Conservation (phyloP, 2,329 filamentous ascomycete genomes). For the Apiospora malaysiana region DNA sequence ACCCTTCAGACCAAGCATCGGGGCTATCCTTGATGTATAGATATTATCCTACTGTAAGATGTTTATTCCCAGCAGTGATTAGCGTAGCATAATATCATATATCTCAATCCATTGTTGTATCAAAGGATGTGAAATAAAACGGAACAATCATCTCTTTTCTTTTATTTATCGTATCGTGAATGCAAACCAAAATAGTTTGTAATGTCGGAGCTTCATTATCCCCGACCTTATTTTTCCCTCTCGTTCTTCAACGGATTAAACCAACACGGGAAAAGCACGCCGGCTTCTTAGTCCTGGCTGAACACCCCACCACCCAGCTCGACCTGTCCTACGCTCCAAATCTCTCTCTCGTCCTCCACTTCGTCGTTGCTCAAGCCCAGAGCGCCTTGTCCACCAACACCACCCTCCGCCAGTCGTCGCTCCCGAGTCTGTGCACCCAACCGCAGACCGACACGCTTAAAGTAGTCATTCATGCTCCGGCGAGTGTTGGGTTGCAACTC, state of each 20-base stretch:
- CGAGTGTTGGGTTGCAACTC: conserved; percentile 75
- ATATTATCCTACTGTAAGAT: too few relatives aligned
- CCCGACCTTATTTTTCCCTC: not conserved
- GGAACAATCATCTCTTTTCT: not conserved
- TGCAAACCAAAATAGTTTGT: not conserved
- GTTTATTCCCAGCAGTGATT: not conserved
- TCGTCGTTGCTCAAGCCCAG: conserved; percentile 90
- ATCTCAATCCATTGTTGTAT: not conserved
- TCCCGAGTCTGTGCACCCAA: conserved; percentile 88
- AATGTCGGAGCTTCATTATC: conserved; percentile 1
- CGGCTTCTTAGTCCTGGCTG: conserved; percentile 37
- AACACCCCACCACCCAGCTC: conserved; percentile 73
- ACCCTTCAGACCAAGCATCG: not conserved
- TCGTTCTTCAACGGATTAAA: not conserved
- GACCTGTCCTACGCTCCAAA: conserved; percentile 93
- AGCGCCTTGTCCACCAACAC: conserved; percentile 66
- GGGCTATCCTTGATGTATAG: not conserved
- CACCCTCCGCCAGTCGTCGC: conserved; percentile 88
- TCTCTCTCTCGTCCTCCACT: conserved; percentile 90
- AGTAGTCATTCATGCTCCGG: conserved; percentile 95
- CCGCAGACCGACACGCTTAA: conserved; percentile 87
- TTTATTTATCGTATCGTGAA: conserved; percentile 15
- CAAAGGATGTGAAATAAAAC: not conserved
- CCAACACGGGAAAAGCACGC: not conserved
- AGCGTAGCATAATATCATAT: not conserved